A percentile compares a stretch with the other conserved stretches of the same genome.
Conservation (phyloP, 495 filamentous ascomycete genomes). For the Penicillium taxi region DNA sequence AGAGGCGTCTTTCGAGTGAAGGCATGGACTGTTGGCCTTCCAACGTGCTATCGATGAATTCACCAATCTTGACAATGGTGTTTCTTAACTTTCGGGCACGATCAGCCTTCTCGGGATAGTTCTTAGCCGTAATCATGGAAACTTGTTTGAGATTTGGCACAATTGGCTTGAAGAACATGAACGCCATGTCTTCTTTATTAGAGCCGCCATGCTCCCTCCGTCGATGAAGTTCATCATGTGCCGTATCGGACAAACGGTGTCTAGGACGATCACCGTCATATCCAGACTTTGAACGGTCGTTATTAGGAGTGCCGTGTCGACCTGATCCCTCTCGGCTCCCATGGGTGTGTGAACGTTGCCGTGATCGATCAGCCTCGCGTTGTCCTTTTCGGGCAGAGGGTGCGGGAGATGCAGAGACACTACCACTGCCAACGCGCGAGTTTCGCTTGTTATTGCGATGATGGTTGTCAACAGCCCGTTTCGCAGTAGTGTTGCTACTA, state of each 20-base stretch:
- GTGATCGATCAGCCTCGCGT: conserved; percentile 45
- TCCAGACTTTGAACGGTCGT: conserved; percentile 32
- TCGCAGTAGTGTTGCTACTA: conserved; percentile 58
- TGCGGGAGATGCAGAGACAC: conserved; percentile 48
- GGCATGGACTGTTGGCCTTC: conserved; percentile 26
- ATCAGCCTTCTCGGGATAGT: conserved; percentile 50
- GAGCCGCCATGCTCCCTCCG: conserved; percentile 38
- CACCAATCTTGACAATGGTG: conserved; percentile 43
- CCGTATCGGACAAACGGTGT: conserved; percentile 32
- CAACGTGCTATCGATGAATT: conserved; percentile 36
- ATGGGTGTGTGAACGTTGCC: conserved; percentile 42
- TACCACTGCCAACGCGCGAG: conserved; percentile 31
- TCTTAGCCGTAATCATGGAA: conserved; percentile 53
- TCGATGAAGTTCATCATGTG: conserved; percentile 35
- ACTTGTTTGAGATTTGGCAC: conserved; percentile 51
- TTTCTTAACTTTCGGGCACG: conserved; percentile 42
- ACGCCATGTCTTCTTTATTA: conserved; percentile 46
- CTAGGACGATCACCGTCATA: conserved; percentile 30
- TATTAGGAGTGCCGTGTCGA: conserved; percentile 36
- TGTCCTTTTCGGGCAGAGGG: conserved; percentile 42
- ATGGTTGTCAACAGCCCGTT: conserved; percentile 77
- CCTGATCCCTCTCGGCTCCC: conserved; percentile 40
- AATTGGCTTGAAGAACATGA: conserved; percentile 52
- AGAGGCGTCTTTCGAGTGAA: conserved; percentile 39
- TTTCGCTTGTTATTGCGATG: conserved; percentile 77